Base-by-base conservation (phyloP, 768 basidiomycete genomes). In the Cubamyces sp. region DNA sequence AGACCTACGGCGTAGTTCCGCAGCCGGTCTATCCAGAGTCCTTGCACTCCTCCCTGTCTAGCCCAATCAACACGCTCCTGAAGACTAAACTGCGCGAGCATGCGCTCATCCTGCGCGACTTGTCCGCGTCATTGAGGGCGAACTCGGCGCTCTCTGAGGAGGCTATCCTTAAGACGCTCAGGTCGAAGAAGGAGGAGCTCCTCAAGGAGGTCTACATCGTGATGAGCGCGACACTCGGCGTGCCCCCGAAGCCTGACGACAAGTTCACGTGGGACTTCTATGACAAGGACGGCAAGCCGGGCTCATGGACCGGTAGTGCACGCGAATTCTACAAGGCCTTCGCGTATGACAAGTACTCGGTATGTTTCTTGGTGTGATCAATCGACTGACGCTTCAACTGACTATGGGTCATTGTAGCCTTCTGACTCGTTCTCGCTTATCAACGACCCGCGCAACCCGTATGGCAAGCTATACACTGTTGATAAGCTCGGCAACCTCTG, bases 81-180 rank as follows among this genome's bases (percentile, higher is more conserved):
- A 94, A 94, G 77, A 85, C 87, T 64, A 96, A 96, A 78, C 86
- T 98, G 41, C 87, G 96, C 64, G 95, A 98, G 76, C 90, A 94
- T 73, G 88, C 91, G 5, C 81, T 97, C 51, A 84, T 88, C 64
- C 85, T 98, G 34, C 90, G 96, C 28, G 72, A 75, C 12, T 80
- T 91, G 21, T 77, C 83, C 37, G 70, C 79, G 11, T 81, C 83
- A 14, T 81, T 94, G 28, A 80, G 79, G 30, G 74, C 78, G 11
- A 75, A 48, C 55, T 19, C 64, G 5, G 62, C 61, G 23, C 71
- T 85, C 53, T 77, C 84, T 26, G 74, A 79, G 28, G 79, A 81
- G 41, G 81, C 79, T 3, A 74, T 84, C 43, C 68, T 81, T 18
- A 74, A 78, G 1, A 80, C 84, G 39, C 83, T 93, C 45, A 87